Base-by-base conservation (phyloP, 2,329 filamentous ascomycete genomes). In the Fulvia fulva region DNA sequence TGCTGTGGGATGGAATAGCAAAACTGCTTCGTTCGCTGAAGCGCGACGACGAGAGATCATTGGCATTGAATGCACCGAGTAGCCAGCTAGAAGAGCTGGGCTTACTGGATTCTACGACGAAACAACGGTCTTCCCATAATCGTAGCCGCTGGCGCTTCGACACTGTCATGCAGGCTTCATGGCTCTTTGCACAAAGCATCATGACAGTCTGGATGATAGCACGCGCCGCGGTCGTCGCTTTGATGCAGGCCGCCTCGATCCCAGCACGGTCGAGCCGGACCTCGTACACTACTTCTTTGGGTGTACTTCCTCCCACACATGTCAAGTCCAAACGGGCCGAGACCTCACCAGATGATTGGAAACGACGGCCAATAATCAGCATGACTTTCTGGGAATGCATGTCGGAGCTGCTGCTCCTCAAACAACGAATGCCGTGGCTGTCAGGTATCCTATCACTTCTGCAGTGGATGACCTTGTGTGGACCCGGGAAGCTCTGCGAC, bases 391-490 rank as follows among this genome's bases (percentile, higher is more conserved):
- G 89, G 86, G 80, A 85, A 67, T 90, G 89, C 75, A 73, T 87
- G 57, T 86, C 86, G 62, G 86, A 85, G 72, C 75, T 96, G 62
- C 76, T 91, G 66, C 86, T 91, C 78, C 76, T 96, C 70, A 81
- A 87, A 65, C 75, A 79, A 64, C 89, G 91, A 74, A 96, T 96
- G 91, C 93, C 93, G 63, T 97, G 93, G 93, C 82, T 96, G 57
- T 82, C 81, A 70, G 90, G 90, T 71, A 78, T 84, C 66, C 73
- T 94, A 60, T 88, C 89, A 57, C 83, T 96, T 74, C 73, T 88
- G 65, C 90, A 94, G 76, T 87, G 89, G 80, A 81, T 85, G 65
- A 81, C 86, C 68, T 76, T 93, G 70, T 79, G 81, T 68, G 90
- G 91, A 23, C 90, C 90, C 64, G 89, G 91, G 68, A 83, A 77